Evolutionary conservation across 2,329 filamentous ascomycete species (phyloP).

Genomic region (Coniochaeta hoffmannii): DNA sequence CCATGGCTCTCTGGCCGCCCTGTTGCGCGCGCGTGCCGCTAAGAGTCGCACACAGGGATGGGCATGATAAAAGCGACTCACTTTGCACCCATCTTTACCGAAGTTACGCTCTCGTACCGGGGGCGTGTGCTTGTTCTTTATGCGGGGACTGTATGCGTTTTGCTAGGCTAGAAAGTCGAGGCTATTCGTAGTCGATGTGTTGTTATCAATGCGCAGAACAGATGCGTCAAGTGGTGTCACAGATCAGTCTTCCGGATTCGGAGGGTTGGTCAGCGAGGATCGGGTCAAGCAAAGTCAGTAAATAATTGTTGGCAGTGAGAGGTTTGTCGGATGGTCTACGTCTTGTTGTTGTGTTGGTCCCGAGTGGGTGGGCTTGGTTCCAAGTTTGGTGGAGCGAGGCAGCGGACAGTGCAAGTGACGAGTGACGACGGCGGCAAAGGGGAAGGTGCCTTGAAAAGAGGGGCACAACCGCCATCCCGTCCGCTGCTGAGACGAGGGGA

Average conservation of each 20-base stretch:
- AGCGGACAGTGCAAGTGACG: neutral
- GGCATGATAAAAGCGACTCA: neutral
- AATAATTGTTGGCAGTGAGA: neutral
- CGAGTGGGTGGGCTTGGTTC: neutral
- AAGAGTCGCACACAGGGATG: neutral
- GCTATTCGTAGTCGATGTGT: neutral
- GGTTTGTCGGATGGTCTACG: neutral
- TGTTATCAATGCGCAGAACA: neutral
- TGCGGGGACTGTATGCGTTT: neutral
- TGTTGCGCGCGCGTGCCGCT: neutral
- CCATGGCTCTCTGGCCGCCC: neutral
- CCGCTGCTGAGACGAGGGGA: neutral
- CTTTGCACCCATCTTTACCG: slow-evolving; percentile 1
- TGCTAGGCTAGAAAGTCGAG: neutral
- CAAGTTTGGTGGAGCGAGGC: neutral
- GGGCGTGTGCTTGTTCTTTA: neutral
- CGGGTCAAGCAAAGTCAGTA: neutral
- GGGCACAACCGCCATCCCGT: neutral
- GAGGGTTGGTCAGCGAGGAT: neutral
- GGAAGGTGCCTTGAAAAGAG: neutral
- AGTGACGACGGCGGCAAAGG: slow-evolving; percentile 3
- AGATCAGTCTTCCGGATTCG: neutral
- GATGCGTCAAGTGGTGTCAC: neutral
- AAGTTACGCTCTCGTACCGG: neutral
- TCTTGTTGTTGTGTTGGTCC: neutral